Base-by-base conservation (phyloP, 2,329 filamentous ascomycete species). In the Grosmannia clavigera region DNA sequence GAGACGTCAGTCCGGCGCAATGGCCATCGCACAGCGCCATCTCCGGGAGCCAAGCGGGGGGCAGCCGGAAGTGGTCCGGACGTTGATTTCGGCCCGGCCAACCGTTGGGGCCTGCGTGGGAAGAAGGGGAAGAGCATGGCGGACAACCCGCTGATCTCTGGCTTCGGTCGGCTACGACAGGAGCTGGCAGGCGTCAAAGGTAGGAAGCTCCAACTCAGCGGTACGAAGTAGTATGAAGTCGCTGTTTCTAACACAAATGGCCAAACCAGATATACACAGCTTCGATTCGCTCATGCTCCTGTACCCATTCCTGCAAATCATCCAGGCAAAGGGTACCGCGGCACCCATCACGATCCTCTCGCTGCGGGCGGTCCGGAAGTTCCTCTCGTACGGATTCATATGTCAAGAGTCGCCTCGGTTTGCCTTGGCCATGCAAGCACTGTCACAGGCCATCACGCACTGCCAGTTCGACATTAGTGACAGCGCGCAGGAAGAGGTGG, bases 391-490 rank as follows among this genome's bases (percentile, higher is more conserved):
- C 72, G 90, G 92, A 62, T 89, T 99, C 67, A 88, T 99, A 67
- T 86, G 85, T 63, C 83, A 84, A 60, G 81, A 85, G 55, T 96
- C 91, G 29, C 92, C 92, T n/a, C 83, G 92, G 59, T 88, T 97
- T 63, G 82, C 89, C 11, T 80, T 94, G 65, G 94, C 90, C 19
- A 96, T 99, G 90, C 94, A 97, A 72, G 85, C 92, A 5, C 79
- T 99, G 33, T 95, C 92, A 19, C 90, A 91, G 19, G 94, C 94
- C 7, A 94, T 99, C 64, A 99, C 94, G 55, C 92, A 99, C 71
- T 99, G 94, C 70, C 87, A 95, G 62, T 99, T 99, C 68, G 94
- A 97, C 73, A 92, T 94, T 31, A 96, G 90, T 70, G 94, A 99
- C 70, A 90, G 90, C 22, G 86, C 92, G 0, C 91, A 95, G 63